Percentiles rank a stretch among this genome's conserved stretches.
Evolutionary conservation across 1,139 yeast species (phyloP).

Genomic region (Candida neerlandica): DNA sequence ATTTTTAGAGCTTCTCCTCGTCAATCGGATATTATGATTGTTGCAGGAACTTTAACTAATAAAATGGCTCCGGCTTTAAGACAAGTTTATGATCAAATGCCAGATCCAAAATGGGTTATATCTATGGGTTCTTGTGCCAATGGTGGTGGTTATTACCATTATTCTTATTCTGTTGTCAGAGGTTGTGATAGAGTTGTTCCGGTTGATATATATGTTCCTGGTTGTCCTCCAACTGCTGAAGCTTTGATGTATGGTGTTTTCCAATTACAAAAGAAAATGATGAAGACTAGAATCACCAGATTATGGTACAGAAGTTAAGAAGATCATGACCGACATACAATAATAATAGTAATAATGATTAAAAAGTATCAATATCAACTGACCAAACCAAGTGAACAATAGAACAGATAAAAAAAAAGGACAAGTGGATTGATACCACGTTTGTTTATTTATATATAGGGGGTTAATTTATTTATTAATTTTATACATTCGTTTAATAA

Average conservation of each 20-base stretch:
- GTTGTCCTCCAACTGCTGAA: conserved; percentile 92
- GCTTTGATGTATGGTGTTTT: conserved; percentile 90
- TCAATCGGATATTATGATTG: conserved; percentile 92
- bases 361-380: too few species aligned
- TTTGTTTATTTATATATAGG: conserved; percentile 1
- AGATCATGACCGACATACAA: too few species aligned
- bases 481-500: too few species aligned
- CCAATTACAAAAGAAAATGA: conserved; percentile 88
- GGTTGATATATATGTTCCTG: conserved; percentile 89
- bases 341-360: too few species aligned
- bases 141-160: conserved; percentile 93
- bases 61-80: conserved; percentile 94
- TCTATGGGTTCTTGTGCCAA: conserved; percentile 96
- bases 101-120: conserved; percentile 88
- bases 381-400: background rate
- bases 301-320: conserved; percentile 77
- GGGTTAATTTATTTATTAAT: too few species aligned
- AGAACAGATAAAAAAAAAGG: conserved; percentile 1
- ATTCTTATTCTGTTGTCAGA: conserved; percentile 84
- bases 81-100: conserved; percentile 94
- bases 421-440: background rate
- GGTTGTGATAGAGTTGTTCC: conserved; percentile 91
- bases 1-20: conserved; percentile 95
- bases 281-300: conserved; percentile 77
- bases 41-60: conserved; percentile 89